Base-by-base conservation (phyloP, 2,329 filamentous ascomycete species). In the Trichoderma polysporum region DNA sequence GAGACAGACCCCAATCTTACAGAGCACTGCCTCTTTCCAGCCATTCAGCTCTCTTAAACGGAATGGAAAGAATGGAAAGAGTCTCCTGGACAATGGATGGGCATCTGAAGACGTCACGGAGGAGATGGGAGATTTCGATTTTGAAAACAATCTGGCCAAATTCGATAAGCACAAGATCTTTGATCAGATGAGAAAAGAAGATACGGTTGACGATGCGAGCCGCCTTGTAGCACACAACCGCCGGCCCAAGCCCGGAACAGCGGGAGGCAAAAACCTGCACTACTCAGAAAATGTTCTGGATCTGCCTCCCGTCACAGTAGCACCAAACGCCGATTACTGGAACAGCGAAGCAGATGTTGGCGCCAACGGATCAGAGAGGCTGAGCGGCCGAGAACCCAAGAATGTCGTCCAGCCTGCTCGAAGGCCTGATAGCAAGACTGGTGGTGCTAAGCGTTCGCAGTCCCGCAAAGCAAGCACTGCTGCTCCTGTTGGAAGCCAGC, bases 61-160 rank as follows among this genome's bases (percentile, higher is more conserved):
- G 77, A 85, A 78, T 76, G 80, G 74, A 69, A 79, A 81, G 71
- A 83, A 81, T 68, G 80, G 76, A 66, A 82, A 78, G 71, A 78
- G 76, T 53, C 76, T 76, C 33, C 78, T 78, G 9, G 86, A 92
- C 50, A 96, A 93, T 76, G 94, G 93, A 3, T 98, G 94, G 94
- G 93, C 92, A 4, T 97, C 94, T 0, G 95, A 97, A 75, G 94
- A 98, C 74, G 94, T 94, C 25, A 97, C 93, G 0, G 95, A 98
- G 79, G 94, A 96, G 75, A 87, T 95, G 83, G 92, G 91, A 12
- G 95, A 98, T 69, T 98, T 98, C 73, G 94, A 98, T 77, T 98
- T 98, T 74, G 90, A 92, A 73, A 89, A 88, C 64, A 93, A 93
- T 71, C 84, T 98, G 35, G 94, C 92, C 54, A 97, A 97, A 75